A percentile compares a stretch with the other conserved stretches of the same genome.
phyloP scores from a whole-genome alignment of 2,329 filamentous ascomycete genomes.

The Aspergillus bombycis region DNA sequence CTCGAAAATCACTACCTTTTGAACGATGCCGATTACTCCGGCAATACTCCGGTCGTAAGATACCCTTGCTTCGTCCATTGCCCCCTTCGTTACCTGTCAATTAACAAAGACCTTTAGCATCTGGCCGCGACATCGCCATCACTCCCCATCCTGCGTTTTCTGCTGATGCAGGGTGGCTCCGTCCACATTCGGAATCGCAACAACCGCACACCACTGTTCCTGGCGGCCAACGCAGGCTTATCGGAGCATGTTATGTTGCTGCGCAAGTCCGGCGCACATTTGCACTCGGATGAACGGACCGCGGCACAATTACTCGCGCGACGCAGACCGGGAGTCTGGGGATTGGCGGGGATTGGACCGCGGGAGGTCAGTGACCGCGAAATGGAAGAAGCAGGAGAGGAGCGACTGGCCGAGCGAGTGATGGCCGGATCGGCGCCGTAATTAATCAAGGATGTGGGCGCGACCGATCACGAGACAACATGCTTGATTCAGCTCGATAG shows the following conservation, averaged over 20 bases:
- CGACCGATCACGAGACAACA: conserved; percentile 1
- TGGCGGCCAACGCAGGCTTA: conserved; percentile 61
- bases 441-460: conserved; percentile 2
- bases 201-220: conserved; percentile 61
- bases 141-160: conserved; percentile 57
- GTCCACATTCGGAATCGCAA: conserved; percentile 63
- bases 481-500: background rate
- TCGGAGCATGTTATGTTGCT: conserved; percentile 58
- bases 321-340: conserved; percentile 47
- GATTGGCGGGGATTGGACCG: conserved; percentile 45
- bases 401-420: conserved; percentile 17
- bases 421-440: conserved; percentile 34
- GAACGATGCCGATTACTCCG: conserved; percentile 77
- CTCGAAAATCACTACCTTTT: conserved; percentile 69
- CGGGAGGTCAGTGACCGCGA: conserved; percentile 29
- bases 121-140: conserved; percentile 61
- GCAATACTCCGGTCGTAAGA: conserved; percentile 66
- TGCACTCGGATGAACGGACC: conserved; percentile 60
- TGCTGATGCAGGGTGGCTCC: conserved; percentile 60
- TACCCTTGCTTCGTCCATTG: background rate
- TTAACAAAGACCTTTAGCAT: conserved; percentile 45
- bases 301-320: conserved; percentile 55
- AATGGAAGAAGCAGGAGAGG: conserved; percentile 24
- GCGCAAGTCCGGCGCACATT: conserved; percentile 60
- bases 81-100: background rate